Percentiles rank a stretch among this genome's conserved stretches.
Conservation (phyloP, 2,329 filamentous ascomycete genomes). For the Fusarium domesticum region DNA sequence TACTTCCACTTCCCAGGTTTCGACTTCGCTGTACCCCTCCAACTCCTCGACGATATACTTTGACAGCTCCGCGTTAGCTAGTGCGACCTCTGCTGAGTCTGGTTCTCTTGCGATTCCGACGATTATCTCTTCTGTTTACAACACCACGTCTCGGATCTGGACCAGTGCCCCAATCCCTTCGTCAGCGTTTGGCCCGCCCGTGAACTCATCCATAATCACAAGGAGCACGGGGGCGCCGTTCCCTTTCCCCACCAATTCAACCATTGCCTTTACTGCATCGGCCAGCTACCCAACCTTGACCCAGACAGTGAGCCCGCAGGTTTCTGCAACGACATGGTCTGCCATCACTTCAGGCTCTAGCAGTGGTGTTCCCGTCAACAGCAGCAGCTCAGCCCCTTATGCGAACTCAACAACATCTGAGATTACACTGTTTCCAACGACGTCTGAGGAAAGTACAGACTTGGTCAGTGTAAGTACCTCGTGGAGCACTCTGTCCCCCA, state of each 20-base stretch:
- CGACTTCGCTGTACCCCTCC: no score
- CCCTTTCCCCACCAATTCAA: slow-evolving; percentile 16
- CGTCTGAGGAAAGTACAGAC: slow-evolving; percentile 1
- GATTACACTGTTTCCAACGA: slow-evolving; percentile 2
- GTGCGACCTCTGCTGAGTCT: background rate
- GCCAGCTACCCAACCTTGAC: background rate
- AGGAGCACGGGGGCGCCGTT: slow-evolving; percentile 6
- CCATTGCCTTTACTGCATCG: slow-evolving; percentile 4
- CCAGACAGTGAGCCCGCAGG: background rate
- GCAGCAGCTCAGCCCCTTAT: slow-evolving; percentile 12
- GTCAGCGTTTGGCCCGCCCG: slow-evolving; percentile 2
- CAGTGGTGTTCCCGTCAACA: slow-evolving; percentile 4
- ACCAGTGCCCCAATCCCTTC: slow-evolving; percentile 1
- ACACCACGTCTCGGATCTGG: slow-evolving; percentile 6
- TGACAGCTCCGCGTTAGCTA: background rate
- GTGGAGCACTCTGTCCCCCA: slow-evolving; percentile 3
- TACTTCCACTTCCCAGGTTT: no score
- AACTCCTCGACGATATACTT: background rate
- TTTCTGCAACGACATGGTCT: slow-evolving; percentile 1
- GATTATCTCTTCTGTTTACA: slow-evolving; percentile 6
- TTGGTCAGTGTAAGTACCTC: slow-evolving; percentile 6
- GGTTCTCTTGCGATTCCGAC: background rate
- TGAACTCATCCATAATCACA: slow-evolving; percentile 13
- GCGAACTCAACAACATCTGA: slow-evolving; percentile 15
- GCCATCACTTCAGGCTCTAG: slow-evolving; percentile 5